phyloP scores from a whole-genome alignment of 495 filamentous ascomycete genomes.

The Glonium stellatum region DNA sequence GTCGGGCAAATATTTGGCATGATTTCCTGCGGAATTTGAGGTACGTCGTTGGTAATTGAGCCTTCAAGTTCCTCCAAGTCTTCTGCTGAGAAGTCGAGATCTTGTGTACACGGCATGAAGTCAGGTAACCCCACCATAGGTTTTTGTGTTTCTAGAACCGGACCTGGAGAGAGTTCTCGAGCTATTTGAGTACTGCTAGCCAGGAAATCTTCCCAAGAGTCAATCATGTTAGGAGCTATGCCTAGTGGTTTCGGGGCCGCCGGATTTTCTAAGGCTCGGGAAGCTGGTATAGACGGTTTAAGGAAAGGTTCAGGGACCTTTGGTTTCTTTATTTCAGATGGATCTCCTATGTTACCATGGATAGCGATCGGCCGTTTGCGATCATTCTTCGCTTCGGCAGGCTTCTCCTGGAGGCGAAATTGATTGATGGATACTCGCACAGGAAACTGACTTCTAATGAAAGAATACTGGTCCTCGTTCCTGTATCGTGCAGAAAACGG shows the following conservation, averaged over 20 bases:
- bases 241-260: not conserved
- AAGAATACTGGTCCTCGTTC: constrained; percentile 11
- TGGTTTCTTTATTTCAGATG: not conserved
- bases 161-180: constrained; percentile 25
- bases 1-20: no score
- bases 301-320: not conserved
- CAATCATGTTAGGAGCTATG: not conserved
- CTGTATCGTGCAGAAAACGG: constrained; percentile 15
- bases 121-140: not conserved
- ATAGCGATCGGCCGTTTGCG: not conserved
- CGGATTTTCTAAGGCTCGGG: constrained; percentile 5
- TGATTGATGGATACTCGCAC: constrained; percentile 9
- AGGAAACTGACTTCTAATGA: constrained; percentile 20
- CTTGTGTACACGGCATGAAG: constrained; percentile 3
- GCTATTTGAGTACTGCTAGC: constrained; percentile 35
- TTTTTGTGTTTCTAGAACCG: not conserved
- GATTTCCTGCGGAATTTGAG: no score
- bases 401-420: not conserved
- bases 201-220: constrained; percentile 32
- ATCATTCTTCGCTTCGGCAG: not conserved
- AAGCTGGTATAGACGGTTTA: constrained; percentile 2
- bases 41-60: no score
- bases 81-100: constrained; percentile 23
- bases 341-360: not conserved
- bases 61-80: constrained; percentile 21